phyloP scores from a whole-genome alignment of 345 rosid genomes.

The Citrus reticulata region DNA sequence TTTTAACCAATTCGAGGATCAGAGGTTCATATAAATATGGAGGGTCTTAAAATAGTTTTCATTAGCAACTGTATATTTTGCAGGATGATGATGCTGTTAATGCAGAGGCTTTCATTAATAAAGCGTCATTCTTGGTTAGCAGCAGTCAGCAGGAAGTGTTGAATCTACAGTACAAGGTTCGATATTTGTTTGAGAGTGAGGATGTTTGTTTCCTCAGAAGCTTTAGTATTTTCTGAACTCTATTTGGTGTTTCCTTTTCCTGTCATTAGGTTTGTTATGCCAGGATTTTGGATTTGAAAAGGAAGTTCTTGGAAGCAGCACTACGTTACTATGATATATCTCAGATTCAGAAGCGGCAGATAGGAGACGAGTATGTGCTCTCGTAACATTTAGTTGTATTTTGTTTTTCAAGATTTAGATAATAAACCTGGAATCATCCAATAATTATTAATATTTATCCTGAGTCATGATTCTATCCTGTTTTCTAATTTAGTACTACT shows the following conservation, averaged over 20 bases:
- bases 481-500: background rate
- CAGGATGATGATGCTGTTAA: slow-evolving; percentile 99
- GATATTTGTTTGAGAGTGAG: background rate
- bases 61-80: slow-evolving; percentile 16
- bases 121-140: slow-evolving; percentile 98
- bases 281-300: slow-evolving; percentile 91
- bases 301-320: slow-evolving; percentile 97
- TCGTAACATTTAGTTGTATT: background rate
- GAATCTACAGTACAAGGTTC: slow-evolving; percentile 88
- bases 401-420: background rate
- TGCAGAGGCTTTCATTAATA: slow-evolving; percentile 93
- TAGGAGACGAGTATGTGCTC: slow-evolving; percentile 81
- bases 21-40: background rate
- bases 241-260: slow-evolving; percentile 4
- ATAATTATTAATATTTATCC: background rate
- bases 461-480: background rate
- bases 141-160: slow-evolving; percentile 88
- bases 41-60: background rate
- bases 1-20: background rate
- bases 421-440: background rate
- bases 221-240: slow-evolving; percentile 1
- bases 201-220: background rate
- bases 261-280: slow-evolving; percentile 83
- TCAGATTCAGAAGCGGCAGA: slow-evolving; percentile 91
- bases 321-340: slow-evolving; percentile 87